Evolutionary conservation across 1,139 yeast species (phyloP), one percentile per base, ranked within the genome.

Genomic region (Suhomyces chickasaworum): DNA sequence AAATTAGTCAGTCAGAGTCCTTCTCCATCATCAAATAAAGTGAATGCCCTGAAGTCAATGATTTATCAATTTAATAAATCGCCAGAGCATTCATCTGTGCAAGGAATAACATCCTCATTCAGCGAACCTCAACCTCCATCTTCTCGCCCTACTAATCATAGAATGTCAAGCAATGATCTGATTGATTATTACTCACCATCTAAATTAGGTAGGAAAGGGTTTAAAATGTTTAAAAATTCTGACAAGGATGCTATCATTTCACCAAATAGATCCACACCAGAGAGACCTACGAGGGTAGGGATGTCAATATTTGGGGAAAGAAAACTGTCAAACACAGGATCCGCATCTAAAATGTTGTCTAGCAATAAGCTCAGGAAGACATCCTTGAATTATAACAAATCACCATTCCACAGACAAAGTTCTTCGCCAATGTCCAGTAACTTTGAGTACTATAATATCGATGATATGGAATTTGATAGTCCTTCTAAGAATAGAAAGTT

Each of bases 1-100:
- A 70, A 72, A 49, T 60, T 75, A 42, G 73, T 74, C 16, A 70
- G 76, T 50, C 78, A 73, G 53, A 69, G 75, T 9, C 78, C 79
- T 2, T 72, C 78, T 7, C 78, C 78, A 3, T 60, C 69, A n/a
- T 58, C 69, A 5, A 48, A 48, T 36, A 50, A 48, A 21, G 37
- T 45, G 4, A 42, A 36, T 33, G 45, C 49, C 4, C 47, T 45
- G 37, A 52, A 52, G 23, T 39, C 48, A 9, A 34, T 46, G 44
- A 32, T 51, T 18, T 51, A 51, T 18, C 51, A 42, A 37, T 47
- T 47, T 36, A 46, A 43, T 33, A 48, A 45, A 17, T 46, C 52
- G 2, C 51, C 53, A 3, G 52, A 38, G 17, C 44, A 22, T 13
- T 7, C 27, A 16, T 17, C 9, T 30, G 25, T n/a, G 8, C 39